Conservation (phyloP, 1,139 yeast genomes). For the Meyerozyma guilliermondii region DNA sequence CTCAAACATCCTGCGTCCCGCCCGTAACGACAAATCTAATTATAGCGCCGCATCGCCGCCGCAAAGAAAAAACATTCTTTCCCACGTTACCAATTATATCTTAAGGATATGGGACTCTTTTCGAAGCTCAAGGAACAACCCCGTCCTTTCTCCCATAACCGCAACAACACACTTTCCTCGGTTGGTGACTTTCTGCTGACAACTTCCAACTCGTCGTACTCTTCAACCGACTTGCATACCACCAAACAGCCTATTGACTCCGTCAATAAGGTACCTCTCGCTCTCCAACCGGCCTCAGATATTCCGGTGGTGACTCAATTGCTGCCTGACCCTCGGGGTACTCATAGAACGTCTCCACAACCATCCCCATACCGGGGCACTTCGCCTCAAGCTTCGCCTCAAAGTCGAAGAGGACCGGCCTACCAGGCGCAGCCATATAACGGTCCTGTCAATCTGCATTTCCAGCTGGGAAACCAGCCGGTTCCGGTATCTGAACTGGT, state of each 20-base stretch:
- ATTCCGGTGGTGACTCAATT: not conserved
- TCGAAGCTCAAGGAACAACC: not conserved
- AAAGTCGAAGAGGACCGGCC: not conserved
- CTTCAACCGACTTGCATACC: not conserved
- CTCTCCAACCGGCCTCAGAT: not conserved
- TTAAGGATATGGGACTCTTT: not conserved
- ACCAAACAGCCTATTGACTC: not conserved
- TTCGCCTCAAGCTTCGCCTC: not conserved
- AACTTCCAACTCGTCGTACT: slow-evolving; percentile 1
- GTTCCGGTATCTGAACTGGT: too few species aligned
- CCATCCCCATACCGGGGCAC: not conserved
- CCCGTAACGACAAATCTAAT: not conserved
- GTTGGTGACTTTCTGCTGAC: slow-evolving; percentile 1
- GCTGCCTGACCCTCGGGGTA: not conserved
- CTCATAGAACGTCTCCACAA: not conserved
- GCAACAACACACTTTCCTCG: not conserved
- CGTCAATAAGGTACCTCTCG: not conserved
- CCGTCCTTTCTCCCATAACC: not conserved
- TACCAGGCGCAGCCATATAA: not conserved
- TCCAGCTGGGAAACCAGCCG: not conserved
- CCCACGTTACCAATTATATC: not conserved
- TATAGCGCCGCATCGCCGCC: not conserved
- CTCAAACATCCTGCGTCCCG: not conserved
- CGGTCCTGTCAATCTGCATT: not conserved
- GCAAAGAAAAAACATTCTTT: not conserved